These are phyloP conservation scores for Fusarium nematophilum DNA, from an alignment of 2,329 filamentous ascomycete species.

Conservation along the genomic window DNA sequence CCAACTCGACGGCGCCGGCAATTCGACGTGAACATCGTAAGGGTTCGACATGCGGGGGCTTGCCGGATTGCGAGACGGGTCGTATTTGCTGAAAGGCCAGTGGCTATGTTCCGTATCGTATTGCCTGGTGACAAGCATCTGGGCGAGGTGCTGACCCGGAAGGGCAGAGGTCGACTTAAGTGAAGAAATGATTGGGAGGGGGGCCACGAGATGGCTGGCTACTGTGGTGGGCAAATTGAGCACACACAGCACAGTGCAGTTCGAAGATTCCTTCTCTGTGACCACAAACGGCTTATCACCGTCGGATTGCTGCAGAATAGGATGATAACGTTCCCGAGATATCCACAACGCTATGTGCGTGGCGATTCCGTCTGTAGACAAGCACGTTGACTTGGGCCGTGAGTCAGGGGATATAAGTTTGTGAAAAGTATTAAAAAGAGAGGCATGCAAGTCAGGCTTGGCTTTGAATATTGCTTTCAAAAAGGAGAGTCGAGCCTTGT, in stretches of 20 bases:
- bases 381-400: slow-evolving; percentile 11
- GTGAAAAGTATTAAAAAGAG: slow-evolving; percentile 21
- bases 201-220: slow-evolving; percentile 15
- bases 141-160: slow-evolving; percentile 23
- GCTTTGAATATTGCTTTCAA: slow-evolving; percentile 1
- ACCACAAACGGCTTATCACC: slow-evolving; percentile 18
- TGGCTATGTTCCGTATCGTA: slow-evolving; percentile 64
- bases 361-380: slow-evolving; percentile 6
- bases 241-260: slow-evolving; percentile 39
- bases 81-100: slow-evolving; percentile 66
- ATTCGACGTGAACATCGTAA: slow-evolving; percentile 58
- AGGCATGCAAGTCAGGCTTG: slow-evolving; percentile 20
- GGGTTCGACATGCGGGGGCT: slow-evolving; percentile 68
- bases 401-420: slow-evolving; percentile 19
- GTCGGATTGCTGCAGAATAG: slow-evolving; percentile 32
- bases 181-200: slow-evolving; percentile 14
- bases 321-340: slow-evolving; percentile 36
- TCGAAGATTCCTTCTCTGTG: slow-evolving; percentile 22
- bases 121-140: slow-evolving; percentile 66
- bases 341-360: slow-evolving; percentile 9
- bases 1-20: slow-evolving; percentile 68
- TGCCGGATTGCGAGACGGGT: slow-evolving; percentile 58
- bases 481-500: slow-evolving; percentile 3
- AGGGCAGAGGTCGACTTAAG: slow-evolving; percentile 21
- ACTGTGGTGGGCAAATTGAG: slow-evolving; percentile 29